Percentiles rank a stretch among this genome's conserved stretches.
Evolutionary conservation across 208 protist genomes (phyloP).

Genomic region (Herpetomonas samuelpessoai): DNA sequence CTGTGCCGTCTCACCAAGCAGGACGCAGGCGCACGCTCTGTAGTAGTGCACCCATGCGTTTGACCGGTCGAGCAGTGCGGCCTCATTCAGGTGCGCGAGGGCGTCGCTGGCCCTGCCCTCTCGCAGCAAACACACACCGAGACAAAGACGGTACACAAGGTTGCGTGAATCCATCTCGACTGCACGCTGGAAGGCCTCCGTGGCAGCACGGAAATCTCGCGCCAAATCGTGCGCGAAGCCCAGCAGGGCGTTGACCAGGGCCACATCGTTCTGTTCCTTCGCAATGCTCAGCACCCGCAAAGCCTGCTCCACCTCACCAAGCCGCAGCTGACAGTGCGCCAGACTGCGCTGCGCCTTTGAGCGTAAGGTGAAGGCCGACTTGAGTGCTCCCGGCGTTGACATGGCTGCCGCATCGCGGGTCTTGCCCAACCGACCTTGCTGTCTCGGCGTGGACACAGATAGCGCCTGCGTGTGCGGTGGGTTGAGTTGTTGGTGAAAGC

Average conservation of each 20-base stretch:
- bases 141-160: slow-evolving; percentile 66
- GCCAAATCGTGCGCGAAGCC: slow-evolving; percentile 31
- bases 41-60: slow-evolving; percentile 68
- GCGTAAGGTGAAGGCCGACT: too few species aligned
- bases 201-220: not conserved
- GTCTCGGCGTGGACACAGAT: too few species aligned
- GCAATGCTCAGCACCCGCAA: slow-evolving; percentile 41
- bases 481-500: too few species aligned
- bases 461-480: too few species aligned
- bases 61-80: slow-evolving; percentile 40
- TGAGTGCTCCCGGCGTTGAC: too few species aligned
- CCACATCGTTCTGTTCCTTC: slow-evolving; percentile 62
- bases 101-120: slow-evolving; percentile 46
- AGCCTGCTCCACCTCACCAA: slow-evolving; percentile 34
- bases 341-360: too few species aligned
- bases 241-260: slow-evolving; percentile 61
- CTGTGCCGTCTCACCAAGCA: slow-evolving; percentile 46
- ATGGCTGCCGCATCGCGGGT: too few species aligned
- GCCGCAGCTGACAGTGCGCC: slow-evolving; percentile 40
- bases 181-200: slow-evolving; percentile 54
- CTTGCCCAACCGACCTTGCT: too few species aligned
- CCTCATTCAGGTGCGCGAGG: slow-evolving; percentile 66
- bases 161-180: slow-evolving; percentile 52
- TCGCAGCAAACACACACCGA: slow-evolving; percentile 64
- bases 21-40: slow-evolving; percentile 59